A percentile compares a stretch with the other conserved stretches of the same genome.
phyloP scores from a whole-genome alignment of 2,329 filamentous ascomycete genomes.

The Arthroderma uncinatum region DNA sequence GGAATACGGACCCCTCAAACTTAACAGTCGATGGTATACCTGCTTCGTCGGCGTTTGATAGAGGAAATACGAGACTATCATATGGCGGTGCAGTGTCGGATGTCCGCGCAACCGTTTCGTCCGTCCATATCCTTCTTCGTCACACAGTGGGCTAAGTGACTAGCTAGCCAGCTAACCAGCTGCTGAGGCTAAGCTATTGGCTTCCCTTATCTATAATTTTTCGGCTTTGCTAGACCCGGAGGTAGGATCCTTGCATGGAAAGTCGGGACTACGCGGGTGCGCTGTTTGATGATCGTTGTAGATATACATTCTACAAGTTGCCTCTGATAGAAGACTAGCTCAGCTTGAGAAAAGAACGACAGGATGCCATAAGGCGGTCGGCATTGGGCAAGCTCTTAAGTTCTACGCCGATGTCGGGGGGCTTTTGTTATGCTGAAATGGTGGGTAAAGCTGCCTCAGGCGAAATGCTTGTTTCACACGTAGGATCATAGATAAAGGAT shows the following conservation, averaged over 20 bases:
- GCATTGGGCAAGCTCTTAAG: no score
- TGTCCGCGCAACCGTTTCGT: no score
- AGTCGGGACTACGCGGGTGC: background rate
- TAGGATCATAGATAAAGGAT: no score
- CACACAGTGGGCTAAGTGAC: background rate
- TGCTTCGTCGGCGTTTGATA: slow-evolving; percentile 1
- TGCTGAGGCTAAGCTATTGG: background rate
- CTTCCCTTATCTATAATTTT: background rate
- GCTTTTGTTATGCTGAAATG: no score
- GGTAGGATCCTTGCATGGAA: background rate
- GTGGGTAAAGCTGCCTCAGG: no score
- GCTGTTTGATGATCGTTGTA: background rate
- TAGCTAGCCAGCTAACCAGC: background rate
- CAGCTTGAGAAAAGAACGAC: background rate
- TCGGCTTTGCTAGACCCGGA: background rate
- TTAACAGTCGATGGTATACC: background rate
- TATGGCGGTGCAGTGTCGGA: background rate
- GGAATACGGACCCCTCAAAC: background rate
- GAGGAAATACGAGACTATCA: background rate
- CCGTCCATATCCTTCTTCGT: background rate
- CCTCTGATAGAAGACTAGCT: background rate
- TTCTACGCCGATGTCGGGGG: background rate
- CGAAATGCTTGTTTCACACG: no score
- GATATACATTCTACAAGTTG: background rate
- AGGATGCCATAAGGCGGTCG: no score